Evolutionary conservation across 495 filamentous ascomycete species (phyloP), one percentile per base, ranked within the genome.

Genomic region (Trichoderma asperelloides): DNA sequence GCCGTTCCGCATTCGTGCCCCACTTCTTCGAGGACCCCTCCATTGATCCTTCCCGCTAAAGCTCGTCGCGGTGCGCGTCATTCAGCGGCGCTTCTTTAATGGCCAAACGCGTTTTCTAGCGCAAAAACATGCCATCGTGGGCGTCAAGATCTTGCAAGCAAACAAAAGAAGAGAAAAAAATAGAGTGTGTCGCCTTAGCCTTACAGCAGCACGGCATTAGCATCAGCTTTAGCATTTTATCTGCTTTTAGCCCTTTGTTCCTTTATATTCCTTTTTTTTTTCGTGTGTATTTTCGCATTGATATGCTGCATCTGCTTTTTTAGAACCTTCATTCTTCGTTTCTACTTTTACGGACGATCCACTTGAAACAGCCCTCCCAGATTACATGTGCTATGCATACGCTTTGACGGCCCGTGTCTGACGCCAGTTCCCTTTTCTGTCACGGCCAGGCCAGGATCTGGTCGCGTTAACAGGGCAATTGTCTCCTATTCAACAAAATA

Each of bases 1-100:
- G 43, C 13, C 43, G 43, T n/a, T 47, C 43, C 43, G 43, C 43
- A 16, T 15, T n/a, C 43, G 12, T 60, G 55, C 55, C 55, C 55
- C 55, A 60, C 55, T 30, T 18, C 25, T 3, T 15, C 43, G 23
- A 18, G 55, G 55, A 60, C 55, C 55, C 55, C 55, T 60, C 55
- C 55, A 60, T 60, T 25, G 55, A 33, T 60, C 23, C 55, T 60
- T 60, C 55, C 55, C 55, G 28, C 55, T 60, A 6, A 27, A 21
- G 55, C 55, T 60, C 55, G 55, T 60, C 55, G 55, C 55, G 55
- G 55, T 60, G 55, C 55, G 55, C 55, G 55, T 60, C 55, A 60
- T 60, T 30, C 55, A 60, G 13, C 30, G 55, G 25, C 25, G 25
- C 13, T 60, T 25, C n/a, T 55, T 60, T 60, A 60, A 60, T 60